A percentile compares a stretch with the other conserved stretches of the same genome.
phyloP scores from a whole-genome alignment of 176 grass and related monocot species.

The Sorghum bicolor region DNA sequence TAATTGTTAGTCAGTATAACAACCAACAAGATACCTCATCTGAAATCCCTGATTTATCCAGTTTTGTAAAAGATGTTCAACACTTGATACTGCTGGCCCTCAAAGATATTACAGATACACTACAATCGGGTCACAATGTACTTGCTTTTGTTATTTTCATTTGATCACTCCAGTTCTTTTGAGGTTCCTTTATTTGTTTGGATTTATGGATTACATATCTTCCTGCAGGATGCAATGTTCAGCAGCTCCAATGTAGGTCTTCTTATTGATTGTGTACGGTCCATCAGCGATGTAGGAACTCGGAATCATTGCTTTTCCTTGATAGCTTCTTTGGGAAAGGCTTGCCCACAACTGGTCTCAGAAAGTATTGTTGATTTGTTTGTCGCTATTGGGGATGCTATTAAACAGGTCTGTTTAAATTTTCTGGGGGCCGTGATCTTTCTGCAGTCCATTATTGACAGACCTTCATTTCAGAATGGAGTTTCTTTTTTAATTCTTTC shows the following conservation, averaged over 20 bases:
- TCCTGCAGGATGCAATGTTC: slow-evolving; percentile 68
- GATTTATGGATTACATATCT: slow-evolving; percentile 23
- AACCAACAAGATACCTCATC: slow-evolving; percentile 31
- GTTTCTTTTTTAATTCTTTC: slow-evolving; percentile 5
- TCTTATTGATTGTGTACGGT: slow-evolving; percentile 61
- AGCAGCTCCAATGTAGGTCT: slow-evolving; percentile 49
- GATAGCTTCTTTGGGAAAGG: slow-evolving; percentile 72
- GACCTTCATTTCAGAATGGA: not conserved
- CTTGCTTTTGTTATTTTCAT: slow-evolving; percentile 18
- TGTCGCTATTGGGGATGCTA: slow-evolving; percentile 74
- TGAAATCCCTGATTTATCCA: slow-evolving; percentile 39
- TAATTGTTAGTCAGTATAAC: slow-evolving; percentile 39
- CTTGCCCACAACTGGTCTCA: slow-evolving; percentile 59
- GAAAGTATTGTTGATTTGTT: slow-evolving; percentile 75
- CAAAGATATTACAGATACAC: slow-evolving; percentile 86
- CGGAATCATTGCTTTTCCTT: slow-evolving; percentile 76
- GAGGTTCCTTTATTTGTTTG: not conserved
- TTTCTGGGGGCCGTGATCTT: not conserved
- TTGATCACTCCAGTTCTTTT: not conserved
- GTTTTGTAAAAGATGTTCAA: slow-evolving; percentile 59
- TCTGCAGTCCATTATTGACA: not conserved
- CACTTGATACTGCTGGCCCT: slow-evolving; percentile 70
- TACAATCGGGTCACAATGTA: slow-evolving; percentile 50
- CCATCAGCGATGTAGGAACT: slow-evolving; percentile 42
- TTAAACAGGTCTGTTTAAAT: slow-evolving; percentile 71